A percentile compares a stretch with the other conserved stretches of the same genome.
These are phyloP conservation scores for Knoxdaviesia capensis DNA, from an alignment of 2,329 filamentous ascomycete genomes.

Conservation along the genomic window DNA sequence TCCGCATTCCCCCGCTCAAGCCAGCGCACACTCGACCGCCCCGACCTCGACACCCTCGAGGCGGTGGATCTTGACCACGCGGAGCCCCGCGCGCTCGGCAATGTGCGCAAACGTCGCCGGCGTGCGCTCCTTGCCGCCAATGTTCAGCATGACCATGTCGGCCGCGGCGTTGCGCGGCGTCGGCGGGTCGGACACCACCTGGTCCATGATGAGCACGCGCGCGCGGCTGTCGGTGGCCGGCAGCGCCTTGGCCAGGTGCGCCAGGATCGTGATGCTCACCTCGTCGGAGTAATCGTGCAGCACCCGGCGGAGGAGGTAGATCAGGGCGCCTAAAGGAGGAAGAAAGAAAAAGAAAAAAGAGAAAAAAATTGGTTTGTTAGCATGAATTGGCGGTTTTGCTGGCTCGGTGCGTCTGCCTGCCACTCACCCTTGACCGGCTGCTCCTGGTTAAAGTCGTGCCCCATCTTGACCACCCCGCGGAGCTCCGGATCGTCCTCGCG, in stretches of 20 bases:
- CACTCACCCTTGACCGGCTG: slow-evolving; percentile 13
- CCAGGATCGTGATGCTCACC: slow-evolving; percentile 10
- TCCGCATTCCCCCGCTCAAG: too few species aligned
- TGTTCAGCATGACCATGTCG: slow-evolving; percentile 13
- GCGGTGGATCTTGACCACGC: slow-evolving; percentile 7
- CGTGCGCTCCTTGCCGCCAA: slow-evolving; percentile 15
- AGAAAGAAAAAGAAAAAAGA: too few species aligned
- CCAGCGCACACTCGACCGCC: too few species aligned
- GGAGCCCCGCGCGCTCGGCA: slow-evolving; percentile 9
- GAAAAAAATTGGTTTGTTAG: neutral
- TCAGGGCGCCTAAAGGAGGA: slow-evolving; percentile 11
- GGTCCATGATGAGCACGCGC: slow-evolving; percentile 13
- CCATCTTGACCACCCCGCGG: slow-evolving; percentile 6
- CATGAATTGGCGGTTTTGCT: neutral
- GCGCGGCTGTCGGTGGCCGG: slow-evolving; percentile 10
- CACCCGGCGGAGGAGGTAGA: slow-evolving; percentile 16
- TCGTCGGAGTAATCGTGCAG: slow-evolving; percentile 18
- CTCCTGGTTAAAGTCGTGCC: slow-evolving; percentile 12
- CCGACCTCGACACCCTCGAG: too few species aligned
- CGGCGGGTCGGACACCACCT: slow-evolving; percentile 11
- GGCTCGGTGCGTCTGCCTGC: too few species aligned
- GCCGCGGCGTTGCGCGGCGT: slow-evolving; percentile 8
- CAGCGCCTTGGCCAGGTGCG: slow-evolving; percentile 6
- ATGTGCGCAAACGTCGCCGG: slow-evolving; percentile 9
- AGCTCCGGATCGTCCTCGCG: slow-evolving; percentile 5